Conservation (phyloP, 257 asterid species). For the Solanum rostratum region DNA sequence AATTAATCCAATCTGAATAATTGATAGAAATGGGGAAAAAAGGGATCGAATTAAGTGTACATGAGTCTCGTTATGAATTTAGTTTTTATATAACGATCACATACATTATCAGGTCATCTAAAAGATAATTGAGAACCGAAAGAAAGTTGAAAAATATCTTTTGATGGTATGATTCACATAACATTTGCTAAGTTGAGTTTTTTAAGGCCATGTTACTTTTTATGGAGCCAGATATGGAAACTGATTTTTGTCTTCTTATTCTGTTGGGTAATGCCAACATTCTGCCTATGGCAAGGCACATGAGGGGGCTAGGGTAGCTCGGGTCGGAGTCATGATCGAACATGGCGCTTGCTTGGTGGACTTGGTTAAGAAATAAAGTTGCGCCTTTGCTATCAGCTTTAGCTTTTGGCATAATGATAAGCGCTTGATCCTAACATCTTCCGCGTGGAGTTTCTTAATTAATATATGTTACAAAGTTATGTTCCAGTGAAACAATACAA, state of each 20-base stretch:
- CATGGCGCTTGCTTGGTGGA: no score
- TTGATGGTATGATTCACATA: not conserved
- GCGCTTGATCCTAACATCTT: no score
- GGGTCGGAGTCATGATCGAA: no score
- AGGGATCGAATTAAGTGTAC: not conserved
- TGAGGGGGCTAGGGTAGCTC: no score
- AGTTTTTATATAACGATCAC: not conserved
- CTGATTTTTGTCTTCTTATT: not conserved
- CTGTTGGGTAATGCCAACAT: no score
- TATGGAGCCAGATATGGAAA: not conserved
- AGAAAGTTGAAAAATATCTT: not conserved
- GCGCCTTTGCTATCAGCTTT: no score
- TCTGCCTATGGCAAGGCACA: no score
- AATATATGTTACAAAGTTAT: not conserved
- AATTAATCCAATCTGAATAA: not conserved
- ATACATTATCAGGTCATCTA: not conserved
- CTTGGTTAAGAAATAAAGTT: no score
- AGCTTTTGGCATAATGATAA: no score
- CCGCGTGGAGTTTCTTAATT: not conserved
- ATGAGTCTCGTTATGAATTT: not conserved
- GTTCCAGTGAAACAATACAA: not conserved
- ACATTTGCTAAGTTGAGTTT: not conserved
- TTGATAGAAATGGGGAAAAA: not conserved
- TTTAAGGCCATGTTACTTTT: not conserved
- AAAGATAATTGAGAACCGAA: not conserved